Conservation (phyloP, 345 rosid genomes). For the Punica granatum region DNA sequence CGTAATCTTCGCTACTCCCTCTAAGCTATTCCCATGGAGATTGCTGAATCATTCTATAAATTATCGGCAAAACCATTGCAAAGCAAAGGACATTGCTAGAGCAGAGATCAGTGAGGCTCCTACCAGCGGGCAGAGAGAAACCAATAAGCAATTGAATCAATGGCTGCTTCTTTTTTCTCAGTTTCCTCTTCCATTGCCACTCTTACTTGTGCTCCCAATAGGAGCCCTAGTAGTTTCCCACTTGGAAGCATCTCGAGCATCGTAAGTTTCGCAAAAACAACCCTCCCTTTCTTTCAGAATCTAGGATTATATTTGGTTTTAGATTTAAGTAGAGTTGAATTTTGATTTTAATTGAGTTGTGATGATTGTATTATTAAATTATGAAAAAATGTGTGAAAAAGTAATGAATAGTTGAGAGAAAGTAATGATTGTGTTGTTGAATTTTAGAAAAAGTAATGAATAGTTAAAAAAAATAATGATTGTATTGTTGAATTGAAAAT, state of each 20-base stretch:
- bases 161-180: constrained; percentile 8
- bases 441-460: no score
- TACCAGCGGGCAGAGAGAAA: neutral
- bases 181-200: neutral
- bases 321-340: no score
- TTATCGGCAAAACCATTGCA: neutral
- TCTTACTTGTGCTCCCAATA: neutral
- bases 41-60: neutral
- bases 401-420: no score
- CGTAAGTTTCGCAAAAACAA: neutral
- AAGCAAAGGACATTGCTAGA: neutral
- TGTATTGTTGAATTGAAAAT: no score
- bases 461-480: no score
- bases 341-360: no score
- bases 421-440: no score
- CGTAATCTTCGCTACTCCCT: constrained; percentile 3
- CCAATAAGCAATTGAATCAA: neutral
- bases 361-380: no score
- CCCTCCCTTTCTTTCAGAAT: no score
- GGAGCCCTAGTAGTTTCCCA: neutral
- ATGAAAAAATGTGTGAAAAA: no score
- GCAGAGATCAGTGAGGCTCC: neutral
- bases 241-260: constrained; percentile 8
- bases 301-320: no score
- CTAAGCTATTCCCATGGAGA: neutral